phyloP scores from a whole-genome alignment of 2,329 filamentous ascomycete species.

The Thelonectria discophora region DNA sequence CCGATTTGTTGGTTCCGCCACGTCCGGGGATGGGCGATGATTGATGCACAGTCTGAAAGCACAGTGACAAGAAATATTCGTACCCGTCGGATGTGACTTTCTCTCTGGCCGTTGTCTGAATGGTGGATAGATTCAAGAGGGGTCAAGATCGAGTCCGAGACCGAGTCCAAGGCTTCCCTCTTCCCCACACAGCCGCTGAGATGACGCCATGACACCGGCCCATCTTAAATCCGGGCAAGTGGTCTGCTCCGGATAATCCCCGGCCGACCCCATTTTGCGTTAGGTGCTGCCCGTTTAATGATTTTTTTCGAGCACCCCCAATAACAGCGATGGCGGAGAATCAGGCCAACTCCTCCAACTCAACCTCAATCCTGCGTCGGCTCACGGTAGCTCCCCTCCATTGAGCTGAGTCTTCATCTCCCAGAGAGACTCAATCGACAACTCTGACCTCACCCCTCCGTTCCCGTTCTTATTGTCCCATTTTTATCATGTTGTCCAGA shows the following conservation, averaged over 20 bases:
- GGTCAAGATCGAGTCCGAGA: not conserved
- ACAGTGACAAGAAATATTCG: not conserved
- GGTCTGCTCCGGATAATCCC: constrained; percentile 32
- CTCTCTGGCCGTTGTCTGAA: not conserved
- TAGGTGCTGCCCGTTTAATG: constrained; percentile 19
- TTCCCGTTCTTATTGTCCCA: not conserved
- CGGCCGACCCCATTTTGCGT: constrained; percentile 17
- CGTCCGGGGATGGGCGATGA: not conserved
- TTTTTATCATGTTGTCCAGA: constrained; percentile 51
- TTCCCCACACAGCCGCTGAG: constrained; percentile 4
- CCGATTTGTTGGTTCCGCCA: not conserved
- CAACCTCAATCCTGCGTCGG: constrained; percentile 8
- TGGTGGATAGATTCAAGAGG: constrained; percentile 1
- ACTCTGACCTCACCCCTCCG: constrained; percentile 8
- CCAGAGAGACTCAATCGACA: constrained; percentile 5
- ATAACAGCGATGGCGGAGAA: constrained; percentile 40
- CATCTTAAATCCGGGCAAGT: constrained; percentile 14
- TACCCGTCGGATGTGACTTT: not conserved
- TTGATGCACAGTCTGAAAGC: not conserved
- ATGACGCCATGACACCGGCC: constrained; percentile 17
- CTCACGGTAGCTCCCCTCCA: constrained; percentile 22
- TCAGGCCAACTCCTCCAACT: constrained; percentile 35
- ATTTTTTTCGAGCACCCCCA: constrained; percentile 33
- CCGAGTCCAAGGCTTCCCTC: not conserved
- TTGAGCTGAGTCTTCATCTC: constrained; percentile 31